These are phyloP conservation scores for Alternaria sp. DNA, from an alignment of 2,329 filamentous ascomycete species.

Conservation along the genomic window DNA sequence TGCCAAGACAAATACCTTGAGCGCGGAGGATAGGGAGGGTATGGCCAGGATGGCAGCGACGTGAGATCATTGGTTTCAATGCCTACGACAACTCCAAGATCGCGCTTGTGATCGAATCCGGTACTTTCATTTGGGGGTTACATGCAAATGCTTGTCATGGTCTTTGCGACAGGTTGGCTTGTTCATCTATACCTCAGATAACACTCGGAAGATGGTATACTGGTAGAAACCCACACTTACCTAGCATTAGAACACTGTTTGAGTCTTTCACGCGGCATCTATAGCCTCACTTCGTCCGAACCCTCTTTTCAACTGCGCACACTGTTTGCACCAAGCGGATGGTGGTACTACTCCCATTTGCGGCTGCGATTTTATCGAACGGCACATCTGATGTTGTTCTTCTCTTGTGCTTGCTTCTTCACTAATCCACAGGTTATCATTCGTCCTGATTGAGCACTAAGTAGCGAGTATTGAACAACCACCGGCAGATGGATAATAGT, in stretches of 20 bases:
- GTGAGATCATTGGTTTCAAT: not conserved
- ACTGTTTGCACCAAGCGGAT: not conserved
- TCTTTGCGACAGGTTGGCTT: not conserved
- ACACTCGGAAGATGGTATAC: not conserved
- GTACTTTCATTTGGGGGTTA: not conserved
- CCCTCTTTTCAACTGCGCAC: not conserved
- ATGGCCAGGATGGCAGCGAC: slow-evolving; percentile 40
- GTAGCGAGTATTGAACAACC: not conserved
- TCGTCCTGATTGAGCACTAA: not conserved
- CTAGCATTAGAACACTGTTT: not conserved
- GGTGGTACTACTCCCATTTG: not conserved
- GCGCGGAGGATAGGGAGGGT: slow-evolving; percentile 36
- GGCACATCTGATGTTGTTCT: not conserved
- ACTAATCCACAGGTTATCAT: not conserved
- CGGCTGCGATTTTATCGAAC: not conserved
- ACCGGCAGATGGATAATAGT: not conserved
- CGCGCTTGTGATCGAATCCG: not conserved
- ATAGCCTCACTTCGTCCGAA: not conserved
- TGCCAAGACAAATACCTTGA: slow-evolving; percentile 42
- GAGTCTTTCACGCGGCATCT: not conserved
- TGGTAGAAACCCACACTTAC: not conserved
- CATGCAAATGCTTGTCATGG: not conserved
- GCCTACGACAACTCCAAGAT: not conserved
- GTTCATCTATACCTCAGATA: not conserved
- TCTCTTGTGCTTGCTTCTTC: not conserved